A percentile compares a stretch with the other conserved stretches of the same genome.
These are phyloP conservation scores for Mycena floridula DNA, from an alignment of 768 basidiomycete species.

Conservation along the genomic window DNA sequence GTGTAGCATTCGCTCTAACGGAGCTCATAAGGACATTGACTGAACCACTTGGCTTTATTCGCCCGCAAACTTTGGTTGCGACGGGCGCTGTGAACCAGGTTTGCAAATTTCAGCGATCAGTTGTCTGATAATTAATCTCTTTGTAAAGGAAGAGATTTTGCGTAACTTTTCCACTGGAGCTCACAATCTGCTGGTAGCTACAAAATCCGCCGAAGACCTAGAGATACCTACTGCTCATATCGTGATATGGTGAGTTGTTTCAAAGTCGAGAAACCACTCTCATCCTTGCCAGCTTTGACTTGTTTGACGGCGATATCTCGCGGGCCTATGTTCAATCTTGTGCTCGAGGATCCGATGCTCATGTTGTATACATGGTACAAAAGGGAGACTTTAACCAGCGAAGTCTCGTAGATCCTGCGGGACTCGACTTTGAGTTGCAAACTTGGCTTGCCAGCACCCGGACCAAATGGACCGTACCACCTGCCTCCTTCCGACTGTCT, in stretches of 20 bases:
- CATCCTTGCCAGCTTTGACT: constrained; percentile 40
- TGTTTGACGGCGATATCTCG: constrained; percentile 58
- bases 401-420: constrained; percentile 31
- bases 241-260: constrained; percentile 50
- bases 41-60: constrained; percentile 46
- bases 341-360: constrained; percentile 39
- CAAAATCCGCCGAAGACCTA: constrained; percentile 53
- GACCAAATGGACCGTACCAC: constrained; percentile 28
- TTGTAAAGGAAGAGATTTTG: constrained; percentile 44
- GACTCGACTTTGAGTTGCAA: not conserved
- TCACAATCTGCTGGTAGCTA: constrained; percentile 59
- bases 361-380: constrained; percentile 61
- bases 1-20: constrained; percentile 49
- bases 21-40: constrained; percentile 52
- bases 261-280: not conserved
- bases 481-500: constrained; percentile 32
- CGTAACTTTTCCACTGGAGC: constrained; percentile 46
- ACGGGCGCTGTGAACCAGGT: no score
- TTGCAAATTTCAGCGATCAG: no score
- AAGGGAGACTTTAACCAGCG: constrained; percentile 50
- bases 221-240: constrained; percentile 51
- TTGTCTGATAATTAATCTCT: no score
- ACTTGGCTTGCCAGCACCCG: not conserved
- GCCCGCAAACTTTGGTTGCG: constrained; percentile 43
- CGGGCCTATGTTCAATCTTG: constrained; percentile 48